phyloP scores from a whole-genome alignment of 345 rosid species.

The Psidium friedrichsthalianum region DNA sequence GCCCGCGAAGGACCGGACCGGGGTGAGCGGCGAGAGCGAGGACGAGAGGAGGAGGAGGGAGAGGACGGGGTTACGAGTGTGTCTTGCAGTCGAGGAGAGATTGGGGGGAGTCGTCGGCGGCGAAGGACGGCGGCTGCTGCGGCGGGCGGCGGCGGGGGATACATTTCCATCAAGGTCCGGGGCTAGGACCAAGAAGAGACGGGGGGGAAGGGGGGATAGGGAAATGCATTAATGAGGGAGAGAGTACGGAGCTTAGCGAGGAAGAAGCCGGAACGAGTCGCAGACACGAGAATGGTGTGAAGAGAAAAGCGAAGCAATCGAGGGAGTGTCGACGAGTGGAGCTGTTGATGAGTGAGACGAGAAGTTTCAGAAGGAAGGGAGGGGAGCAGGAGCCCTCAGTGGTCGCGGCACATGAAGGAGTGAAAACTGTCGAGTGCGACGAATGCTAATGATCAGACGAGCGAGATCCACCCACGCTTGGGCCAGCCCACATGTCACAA shows the following conservation, averaged over 20 bases:
- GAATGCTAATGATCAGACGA: not conserved
- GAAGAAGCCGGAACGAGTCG: not conserved
- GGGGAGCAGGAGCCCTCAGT: not conserved
- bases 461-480: not conserved
- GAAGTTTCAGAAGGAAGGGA: not conserved
- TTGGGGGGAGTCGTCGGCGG: constrained; percentile 31
- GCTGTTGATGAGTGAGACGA: not conserved
- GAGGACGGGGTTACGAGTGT: constrained; percentile 44
- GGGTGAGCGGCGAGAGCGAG: no score
- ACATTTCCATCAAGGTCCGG: constrained; percentile 16
- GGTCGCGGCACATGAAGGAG: not conserved
- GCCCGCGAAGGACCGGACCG: constrained; percentile 59
- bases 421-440: not conserved
- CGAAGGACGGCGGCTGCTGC: constrained; percentile 4
- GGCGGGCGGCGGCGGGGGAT: constrained; percentile 21
- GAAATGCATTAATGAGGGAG: not conserved
- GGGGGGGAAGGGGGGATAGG: not conserved
- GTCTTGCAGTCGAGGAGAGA: constrained; percentile 52
- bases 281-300: not conserved
- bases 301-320: constrained; percentile 1
- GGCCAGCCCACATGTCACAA: not conserved
- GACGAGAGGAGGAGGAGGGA: constrained; percentile 56
- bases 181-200: not conserved
- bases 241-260: constrained; percentile 1
- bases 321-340: not conserved